phyloP scores from a whole-genome alignment of 805 yeast species.

The Candida boidinii region DNA sequence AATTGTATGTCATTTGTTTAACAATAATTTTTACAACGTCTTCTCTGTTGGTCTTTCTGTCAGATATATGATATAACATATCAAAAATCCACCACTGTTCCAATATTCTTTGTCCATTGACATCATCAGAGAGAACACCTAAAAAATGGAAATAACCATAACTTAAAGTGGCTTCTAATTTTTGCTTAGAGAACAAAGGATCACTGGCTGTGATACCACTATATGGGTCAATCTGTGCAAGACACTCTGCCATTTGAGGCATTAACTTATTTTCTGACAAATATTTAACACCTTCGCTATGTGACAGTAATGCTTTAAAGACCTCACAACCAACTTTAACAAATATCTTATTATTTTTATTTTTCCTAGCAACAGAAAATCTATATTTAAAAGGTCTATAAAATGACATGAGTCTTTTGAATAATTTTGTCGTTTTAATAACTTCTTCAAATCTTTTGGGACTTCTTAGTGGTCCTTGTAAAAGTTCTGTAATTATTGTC shows the following conservation, averaged over 20 bases:
- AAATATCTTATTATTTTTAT: slow-evolving; percentile 46
- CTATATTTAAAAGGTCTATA: slow-evolving; percentile 87
- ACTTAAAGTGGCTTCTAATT: slow-evolving; percentile 58
- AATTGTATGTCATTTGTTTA: slow-evolving; percentile 49
- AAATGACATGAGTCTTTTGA: slow-evolving; percentile 77
- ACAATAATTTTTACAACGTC: slow-evolving; percentile 51
- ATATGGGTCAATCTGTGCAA: slow-evolving; percentile 76
- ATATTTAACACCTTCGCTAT: slow-evolving; percentile 58
- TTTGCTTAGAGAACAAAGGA: slow-evolving; percentile 57
- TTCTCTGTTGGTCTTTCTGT: slow-evolving; percentile 42
- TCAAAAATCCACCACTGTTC: slow-evolving; percentile 83
- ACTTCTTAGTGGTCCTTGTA: slow-evolving; percentile 75
- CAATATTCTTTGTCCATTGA: slow-evolving; percentile 58
- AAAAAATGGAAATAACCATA: slow-evolving; percentile 72
- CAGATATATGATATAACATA: slow-evolving; percentile 64
- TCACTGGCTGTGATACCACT: slow-evolving; percentile 68
- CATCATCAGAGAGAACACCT: slow-evolving; percentile 57
- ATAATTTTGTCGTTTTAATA: slow-evolving; percentile 70
- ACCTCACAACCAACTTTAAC: slow-evolving; percentile 70
- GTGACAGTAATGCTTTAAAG: slow-evolving; percentile 53
- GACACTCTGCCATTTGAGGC: slow-evolving; percentile 82
- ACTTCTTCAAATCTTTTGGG: slow-evolving; percentile 71
- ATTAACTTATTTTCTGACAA: slow-evolving; percentile 66
- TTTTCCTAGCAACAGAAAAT: slow-evolving; percentile 47
- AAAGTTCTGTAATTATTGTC: slow-evolving; percentile 60